These are phyloP conservation scores for Strobilomyces echinocephalus DNA, from an alignment of 768 basidiomycete genomes.

Conservation along the genomic window DNA sequence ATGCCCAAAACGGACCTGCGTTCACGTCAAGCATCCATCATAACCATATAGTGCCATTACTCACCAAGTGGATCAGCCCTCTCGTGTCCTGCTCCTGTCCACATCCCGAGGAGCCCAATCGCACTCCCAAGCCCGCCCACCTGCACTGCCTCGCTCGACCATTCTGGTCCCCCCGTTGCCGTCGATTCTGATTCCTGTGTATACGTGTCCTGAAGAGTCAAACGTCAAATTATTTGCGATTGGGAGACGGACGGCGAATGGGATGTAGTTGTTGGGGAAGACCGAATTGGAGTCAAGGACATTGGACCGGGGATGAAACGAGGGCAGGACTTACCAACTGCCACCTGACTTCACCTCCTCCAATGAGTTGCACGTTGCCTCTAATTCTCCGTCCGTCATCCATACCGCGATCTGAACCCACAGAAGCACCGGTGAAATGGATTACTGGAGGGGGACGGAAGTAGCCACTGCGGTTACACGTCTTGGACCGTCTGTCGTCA, in stretches of 20 bases:
- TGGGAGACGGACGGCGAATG: neutral
- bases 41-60: slow-evolving; percentile 3
- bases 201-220: slow-evolving; percentile 14
- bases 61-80: slow-evolving; percentile 40
- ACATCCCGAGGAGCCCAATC: slow-evolving; percentile 49
- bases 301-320: neutral
- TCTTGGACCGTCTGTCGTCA: neutral
- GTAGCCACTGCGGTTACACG: slow-evolving; percentile 19
- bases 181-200: slow-evolving; percentile 31
- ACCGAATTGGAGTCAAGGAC: neutral
- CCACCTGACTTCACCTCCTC: slow-evolving; percentile 50
- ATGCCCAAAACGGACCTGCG: slow-evolving; percentile 41
- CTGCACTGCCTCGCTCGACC: slow-evolving; percentile 55
- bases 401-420: slow-evolving; percentile 34
- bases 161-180: slow-evolving; percentile 37
- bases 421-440: slow-evolving; percentile 43
- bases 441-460: slow-evolving; percentile 44
- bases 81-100: slow-evolving; percentile 51
- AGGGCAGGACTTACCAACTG: slow-evolving; percentile 34
- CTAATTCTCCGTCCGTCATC: slow-evolving; percentile 33
- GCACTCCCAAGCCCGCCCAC: slow-evolving; percentile 52
- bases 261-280: neutral
- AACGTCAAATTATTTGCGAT: neutral
- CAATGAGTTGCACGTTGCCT: slow-evolving; percentile 46
- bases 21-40: neutral